Base-by-base conservation (phyloP, 2,329 filamentous ascomycete genomes). In the Cladophialophora carrionii region DNA sequence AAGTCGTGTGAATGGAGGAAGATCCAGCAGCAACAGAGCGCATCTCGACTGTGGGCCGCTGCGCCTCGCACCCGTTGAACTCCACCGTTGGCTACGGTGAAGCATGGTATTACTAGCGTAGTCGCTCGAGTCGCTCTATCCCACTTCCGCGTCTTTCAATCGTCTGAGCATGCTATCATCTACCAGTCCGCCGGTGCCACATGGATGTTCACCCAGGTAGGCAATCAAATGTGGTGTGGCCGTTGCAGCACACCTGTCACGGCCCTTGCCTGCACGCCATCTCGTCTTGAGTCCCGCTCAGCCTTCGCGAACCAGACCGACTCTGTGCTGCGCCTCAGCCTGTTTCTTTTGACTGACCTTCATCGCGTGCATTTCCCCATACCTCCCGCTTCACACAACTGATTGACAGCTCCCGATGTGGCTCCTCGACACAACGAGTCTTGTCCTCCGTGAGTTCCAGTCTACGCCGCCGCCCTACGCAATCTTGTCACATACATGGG, bases 401-500 rank as follows among this genome's bases (percentile, higher is more conserved):
- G 17, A 51, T 51, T 51, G 48, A 51, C 48, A 51, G 48, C 48
- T 26, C 20, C 48, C 48, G 14, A 55, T 55, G 52, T 55, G 52
- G 52, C 52, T 55, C 9, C 26, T 55, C 26, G 20, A 55, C 29
- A 55, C 52, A 10, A 31, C 26, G 29, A 55, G 26, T 5, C 52
- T 55, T 20, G 20, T 32, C 31, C 32, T 55, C 10, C 48, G 29
- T 20, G 32, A 37, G 9, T 37, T 55, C 9, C 32, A 26, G 29
- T 20, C 26, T 10, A 22, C 52, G 29, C 52, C 52, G 14, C 52
- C 26, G 29, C 52, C 52, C 17, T 71, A 71, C 43, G 68, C 66
- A n/a, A 69, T 70, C 43, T 56, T 71, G 5, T 69, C 66, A 17
- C 68, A 71, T 37, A 53, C 53, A 43, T 71, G 68, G 69, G 55